Evolutionary conservation across 305 asterid species (phyloP).

Genomic region (Fraxinus sp.): DNA sequence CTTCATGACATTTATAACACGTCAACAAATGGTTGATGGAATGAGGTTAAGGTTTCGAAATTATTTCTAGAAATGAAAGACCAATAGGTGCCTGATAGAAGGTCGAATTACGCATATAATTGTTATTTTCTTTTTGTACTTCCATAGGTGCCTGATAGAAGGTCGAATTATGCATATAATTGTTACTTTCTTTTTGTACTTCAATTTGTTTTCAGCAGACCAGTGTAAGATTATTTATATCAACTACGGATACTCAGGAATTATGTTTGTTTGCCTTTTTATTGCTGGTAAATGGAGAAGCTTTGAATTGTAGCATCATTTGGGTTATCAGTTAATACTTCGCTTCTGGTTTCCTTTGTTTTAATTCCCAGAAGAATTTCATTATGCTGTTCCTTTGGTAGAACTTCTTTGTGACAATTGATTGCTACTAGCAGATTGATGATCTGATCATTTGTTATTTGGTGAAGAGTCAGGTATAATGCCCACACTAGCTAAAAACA

Average conservation of each 20-base stretch:
- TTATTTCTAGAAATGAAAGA: neutral
- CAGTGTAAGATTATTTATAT: neutral
- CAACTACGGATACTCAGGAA: neutral
- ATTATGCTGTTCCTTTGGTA: neutral
- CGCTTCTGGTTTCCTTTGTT: neutral
- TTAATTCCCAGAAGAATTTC: neutral
- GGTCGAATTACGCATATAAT: neutral
- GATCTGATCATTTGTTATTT: conserved; percentile 30
- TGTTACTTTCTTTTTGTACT: neutral
- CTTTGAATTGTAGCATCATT: neutral
- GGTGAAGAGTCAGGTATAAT: conserved; percentile 42
- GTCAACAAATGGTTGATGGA: neutral
- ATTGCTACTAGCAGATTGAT: conserved; percentile 21
- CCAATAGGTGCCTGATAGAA: neutral
- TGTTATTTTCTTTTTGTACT: neutral
- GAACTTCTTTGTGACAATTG: neutral
- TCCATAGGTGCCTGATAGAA: neutral
- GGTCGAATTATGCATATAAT: neutral
- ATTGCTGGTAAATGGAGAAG: neutral
- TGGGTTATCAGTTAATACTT: neutral
- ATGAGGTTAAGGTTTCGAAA: neutral
- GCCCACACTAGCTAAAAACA: conserved; percentile 62
- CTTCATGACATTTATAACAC: neutral
- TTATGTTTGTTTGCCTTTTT: neutral
- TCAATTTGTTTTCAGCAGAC: neutral